Percentiles rank a stretch among this genome's conserved stretches.
These are phyloP conservation scores for Trichocladium antarcticum DNA, from an alignment of 495 filamentous ascomycete species.

Conservation along the genomic window DNA sequence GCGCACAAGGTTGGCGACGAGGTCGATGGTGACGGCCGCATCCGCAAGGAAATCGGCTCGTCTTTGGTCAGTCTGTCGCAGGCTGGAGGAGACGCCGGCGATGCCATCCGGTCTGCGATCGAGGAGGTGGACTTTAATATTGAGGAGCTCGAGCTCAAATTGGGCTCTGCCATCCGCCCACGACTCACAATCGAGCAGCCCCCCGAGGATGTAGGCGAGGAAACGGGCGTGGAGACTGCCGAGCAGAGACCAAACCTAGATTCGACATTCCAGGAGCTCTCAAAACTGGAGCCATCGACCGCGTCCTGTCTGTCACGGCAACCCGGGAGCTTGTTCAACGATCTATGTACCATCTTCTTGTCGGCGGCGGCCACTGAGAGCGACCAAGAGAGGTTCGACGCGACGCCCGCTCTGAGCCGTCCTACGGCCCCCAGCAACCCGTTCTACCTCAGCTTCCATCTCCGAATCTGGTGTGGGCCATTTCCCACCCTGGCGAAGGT, in stretches of 20 bases:
- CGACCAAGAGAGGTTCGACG: conserved; percentile 46
- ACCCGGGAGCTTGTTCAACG: conserved; percentile 36
- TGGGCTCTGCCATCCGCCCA: conserved; percentile 53
- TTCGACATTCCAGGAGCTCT: conserved; percentile 18
- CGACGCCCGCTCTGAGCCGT: conserved; percentile 47
- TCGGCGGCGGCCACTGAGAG: conserved; percentile 40
- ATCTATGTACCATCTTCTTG: conserved; percentile 54
- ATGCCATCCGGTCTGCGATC: conserved; percentile 48
- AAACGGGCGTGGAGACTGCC: conserved; percentile 30
- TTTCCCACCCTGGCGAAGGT: conserved; percentile 55
- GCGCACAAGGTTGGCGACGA: conserved; percentile 44
- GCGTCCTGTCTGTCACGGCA: conserved; percentile 39
- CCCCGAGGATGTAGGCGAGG: conserved; percentile 41
- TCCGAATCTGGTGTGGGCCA: conserved; percentile 59
- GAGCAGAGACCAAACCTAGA: conserved; percentile 15
- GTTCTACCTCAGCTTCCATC: conserved; percentile 66
- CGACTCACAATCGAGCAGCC: conserved; percentile 24
- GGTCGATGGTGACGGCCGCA: conserved; percentile 35
- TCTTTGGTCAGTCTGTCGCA: conserved; percentile 51
- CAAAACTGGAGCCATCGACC: conserved; percentile 30
- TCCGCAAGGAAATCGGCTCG: conserved; percentile 52
- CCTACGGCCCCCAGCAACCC: conserved; percentile 45
- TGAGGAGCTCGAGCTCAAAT: conserved; percentile 55
- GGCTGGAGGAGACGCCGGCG: conserved; percentile 40
- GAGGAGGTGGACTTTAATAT: conserved; percentile 53